Evolutionary conservation across 2,329 filamentous ascomycete species (phyloP), one percentile per base, ranked within the genome.

Genomic region (Pseudocercospora vitis): DNA sequence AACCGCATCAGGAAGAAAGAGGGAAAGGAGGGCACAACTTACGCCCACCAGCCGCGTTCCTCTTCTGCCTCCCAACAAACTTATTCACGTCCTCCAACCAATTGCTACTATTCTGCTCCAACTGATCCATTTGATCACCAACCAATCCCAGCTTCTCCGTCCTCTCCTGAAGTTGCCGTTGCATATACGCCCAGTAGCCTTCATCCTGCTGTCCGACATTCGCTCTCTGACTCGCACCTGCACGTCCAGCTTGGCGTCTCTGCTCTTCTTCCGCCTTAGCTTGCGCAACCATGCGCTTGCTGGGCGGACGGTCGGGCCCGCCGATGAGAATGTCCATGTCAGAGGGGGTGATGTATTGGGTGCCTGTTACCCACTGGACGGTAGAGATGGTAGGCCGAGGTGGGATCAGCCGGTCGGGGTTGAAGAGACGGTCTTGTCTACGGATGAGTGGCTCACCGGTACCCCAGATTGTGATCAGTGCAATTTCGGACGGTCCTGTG

Each of bases 361-460:
- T 97, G 3, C 94, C 94, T 0, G 91, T 88, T 48, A 99, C 90
- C 94, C 94, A 99, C 73, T 97, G 91, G 31, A 99, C 73, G 65
- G 95, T 96, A 16, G 89, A 95, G 56, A 99, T 99, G 0, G 91
- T 96, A 1, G 94, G 94, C 2, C 94, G 84, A 9, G 89, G 80
- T 1, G 91, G 92, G 18, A 88, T 80, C 12, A 81, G 68, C 0
- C 89, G 81, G 53, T 88, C 79, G 0, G 88, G 85, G 68, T 97
- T 96, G 71, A 89, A 83, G 2, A 99, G 78, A 6, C 78, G 83
- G 68, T 96, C 91, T n/a, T 82, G 74, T 12, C 76, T 74, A 37
- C 68, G 72, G n/a, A 57, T 60, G 57, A 89, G 74, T 23, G 77
- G 72, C 56, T 84, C 77, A 3, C 88, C 89, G 1, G 83, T 82